Evolutionary conservation across 2,329 filamentous ascomycete genomes (phyloP).

Genomic region (Furcasterigmium furcatum): DNA sequence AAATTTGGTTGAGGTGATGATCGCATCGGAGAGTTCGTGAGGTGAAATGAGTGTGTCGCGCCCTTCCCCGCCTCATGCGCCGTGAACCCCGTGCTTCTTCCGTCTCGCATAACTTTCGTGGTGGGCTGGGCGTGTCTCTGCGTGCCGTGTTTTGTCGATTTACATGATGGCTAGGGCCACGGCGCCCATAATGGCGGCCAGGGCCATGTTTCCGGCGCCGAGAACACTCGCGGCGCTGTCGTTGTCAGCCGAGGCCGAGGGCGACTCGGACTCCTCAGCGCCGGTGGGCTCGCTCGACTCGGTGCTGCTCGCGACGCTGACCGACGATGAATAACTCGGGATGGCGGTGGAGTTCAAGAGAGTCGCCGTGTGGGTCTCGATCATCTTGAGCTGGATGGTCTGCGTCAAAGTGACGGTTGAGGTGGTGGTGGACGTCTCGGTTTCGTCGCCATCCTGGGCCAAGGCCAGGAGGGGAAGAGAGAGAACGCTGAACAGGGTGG

Average conservation of each 20-base stretch:
- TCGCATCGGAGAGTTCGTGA: conserved; percentile 10
- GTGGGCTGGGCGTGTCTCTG: background rate
- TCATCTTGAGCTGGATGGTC: conserved; percentile 46
- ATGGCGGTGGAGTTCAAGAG: conserved; percentile 27
- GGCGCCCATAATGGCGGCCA: conserved; percentile 48
- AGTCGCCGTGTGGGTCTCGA: conserved; percentile 35
- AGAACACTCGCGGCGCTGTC: conserved; percentile 40
- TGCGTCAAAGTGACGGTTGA: conserved; percentile 47
- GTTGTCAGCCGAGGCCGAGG: conserved; percentile 20
- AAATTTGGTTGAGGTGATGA: conserved; percentile 3
- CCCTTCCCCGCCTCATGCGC: background rate
- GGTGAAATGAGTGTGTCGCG: background rate
- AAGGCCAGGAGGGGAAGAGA: conserved; percentile 52
- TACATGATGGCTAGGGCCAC: conserved; percentile 51
- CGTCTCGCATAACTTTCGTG: conserved; percentile 1
- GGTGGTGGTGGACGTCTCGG: conserved; percentile 33
- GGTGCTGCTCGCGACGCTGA: conserved; percentile 17
- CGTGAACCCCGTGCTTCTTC: background rate
- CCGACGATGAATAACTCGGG: conserved; percentile 8
- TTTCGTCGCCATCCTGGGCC: conserved; percentile 29
- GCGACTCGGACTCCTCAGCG: conserved; percentile 32
- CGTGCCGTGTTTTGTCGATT: conserved; percentile 9
- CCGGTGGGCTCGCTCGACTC: conserved; percentile 24
- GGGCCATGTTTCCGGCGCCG: conserved; percentile 38
- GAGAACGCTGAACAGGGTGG: conserved; percentile 40